A percentile compares a stretch with the other conserved stretches of the same genome.
phyloP scores from a whole-genome alignment of 1,284 basidiomycete species.

The Fistulinella staudtii region DNA sequence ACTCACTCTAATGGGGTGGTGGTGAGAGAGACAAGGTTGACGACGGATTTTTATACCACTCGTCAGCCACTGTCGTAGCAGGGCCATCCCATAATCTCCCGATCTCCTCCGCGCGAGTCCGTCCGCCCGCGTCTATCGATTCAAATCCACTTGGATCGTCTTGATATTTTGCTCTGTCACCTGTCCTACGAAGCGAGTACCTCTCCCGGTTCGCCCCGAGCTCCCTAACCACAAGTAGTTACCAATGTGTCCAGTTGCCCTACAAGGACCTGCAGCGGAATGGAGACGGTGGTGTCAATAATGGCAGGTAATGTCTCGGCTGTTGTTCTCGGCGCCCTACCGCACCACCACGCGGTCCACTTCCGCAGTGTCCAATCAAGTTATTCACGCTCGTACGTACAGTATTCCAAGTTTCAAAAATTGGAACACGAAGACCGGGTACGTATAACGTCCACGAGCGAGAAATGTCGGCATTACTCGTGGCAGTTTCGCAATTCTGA shows the following conservation, averaged over 20 bases:
- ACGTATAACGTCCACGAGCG: too few relatives aligned
- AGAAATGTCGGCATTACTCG: too few relatives aligned
- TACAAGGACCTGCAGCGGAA: slow-evolving; percentile 2
- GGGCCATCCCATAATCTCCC: slow-evolving; percentile 41
- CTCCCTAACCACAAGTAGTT: background rate
- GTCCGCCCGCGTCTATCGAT: slow-evolving; percentile 14
- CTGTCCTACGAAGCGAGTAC: slow-evolving; percentile 1
- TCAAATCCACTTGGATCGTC: background rate
- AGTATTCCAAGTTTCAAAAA: too few relatives aligned
- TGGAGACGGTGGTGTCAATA: slow-evolving; percentile 5
- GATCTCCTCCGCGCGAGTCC: slow-evolving; percentile 21
- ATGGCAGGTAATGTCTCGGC: background rate
- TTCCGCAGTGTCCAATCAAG: background rate
- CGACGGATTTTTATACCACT: slow-evolving; percentile 29
- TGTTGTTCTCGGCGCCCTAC: slow-evolving; percentile 5
- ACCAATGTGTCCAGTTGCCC: slow-evolving; percentile 1
- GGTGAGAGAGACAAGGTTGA: slow-evolving; percentile 2
- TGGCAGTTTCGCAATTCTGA: too few relatives aligned
- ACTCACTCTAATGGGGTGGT: slow-evolving; percentile 18
- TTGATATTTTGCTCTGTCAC: slow-evolving; percentile 3
- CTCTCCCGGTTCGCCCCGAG: slow-evolving; percentile 23
- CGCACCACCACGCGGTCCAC: slow-evolving; percentile 1
- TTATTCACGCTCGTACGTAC: background rate
- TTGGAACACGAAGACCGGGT: too few relatives aligned
- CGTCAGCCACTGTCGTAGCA: slow-evolving; percentile 26